Conservation (phyloP, 257 asterid species). For the Solanum chaucha region DNA sequence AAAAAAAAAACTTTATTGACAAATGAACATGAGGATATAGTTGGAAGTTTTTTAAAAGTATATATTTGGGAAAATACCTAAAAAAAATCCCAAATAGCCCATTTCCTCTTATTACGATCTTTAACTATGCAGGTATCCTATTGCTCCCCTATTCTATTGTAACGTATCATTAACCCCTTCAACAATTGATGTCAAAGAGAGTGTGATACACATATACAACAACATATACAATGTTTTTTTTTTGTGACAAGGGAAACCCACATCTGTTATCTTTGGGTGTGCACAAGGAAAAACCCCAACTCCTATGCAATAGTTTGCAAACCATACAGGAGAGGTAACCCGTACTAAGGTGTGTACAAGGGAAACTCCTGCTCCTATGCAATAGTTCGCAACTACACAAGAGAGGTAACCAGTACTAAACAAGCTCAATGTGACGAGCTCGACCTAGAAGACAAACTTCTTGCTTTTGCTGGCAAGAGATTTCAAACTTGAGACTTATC, state of each 20-base stretch:
- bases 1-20: neutral
- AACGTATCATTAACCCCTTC: neutral
- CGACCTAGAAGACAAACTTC: no score
- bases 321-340: neutral
- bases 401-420: neutral
- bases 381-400: neutral
- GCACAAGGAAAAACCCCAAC: rapidly evolving
- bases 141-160: neutral
- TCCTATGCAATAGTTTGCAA: neutral
- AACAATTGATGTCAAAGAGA: neutral
- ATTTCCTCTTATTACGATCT: neutral
- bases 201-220: neutral
- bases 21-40: neutral
- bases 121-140: neutral
- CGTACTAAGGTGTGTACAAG: neutral
- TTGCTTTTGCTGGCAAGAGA: neutral
- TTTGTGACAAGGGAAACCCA: neutral
- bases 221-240: neutral
- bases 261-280: rapidly evolving
- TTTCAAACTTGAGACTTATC: no score
- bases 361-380: neutral
- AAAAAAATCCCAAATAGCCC: neutral
- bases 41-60: neutral
- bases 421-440: neutral
- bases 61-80: neutral